Conservation (phyloP, 2,329 filamentous ascomycete genomes). For the Chrysosporium queenslandicum region DNA sequence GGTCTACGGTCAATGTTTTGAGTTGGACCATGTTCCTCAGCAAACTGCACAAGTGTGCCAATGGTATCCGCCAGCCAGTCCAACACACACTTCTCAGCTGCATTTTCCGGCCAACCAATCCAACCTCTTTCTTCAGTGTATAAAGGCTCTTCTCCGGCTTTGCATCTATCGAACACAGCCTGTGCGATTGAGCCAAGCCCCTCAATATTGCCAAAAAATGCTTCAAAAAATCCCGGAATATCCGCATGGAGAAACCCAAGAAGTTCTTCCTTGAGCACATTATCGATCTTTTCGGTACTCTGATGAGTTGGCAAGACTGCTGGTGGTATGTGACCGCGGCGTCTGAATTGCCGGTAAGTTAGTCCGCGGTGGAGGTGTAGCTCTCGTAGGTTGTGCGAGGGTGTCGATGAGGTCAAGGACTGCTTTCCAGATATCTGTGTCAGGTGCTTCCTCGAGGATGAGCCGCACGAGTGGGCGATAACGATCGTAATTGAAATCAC, state of each 20-base stretch:
- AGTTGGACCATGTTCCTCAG: background rate
- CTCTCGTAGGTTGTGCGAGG: background rate
- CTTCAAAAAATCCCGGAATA: slow-evolving; percentile 18
- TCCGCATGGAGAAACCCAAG: slow-evolving; percentile 20
- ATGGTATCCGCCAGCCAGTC: background rate
- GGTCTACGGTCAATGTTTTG: slow-evolving; percentile 2
- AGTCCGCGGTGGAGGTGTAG: slow-evolving; percentile 19
- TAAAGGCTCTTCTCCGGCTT: background rate
- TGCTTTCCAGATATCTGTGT: slow-evolving; percentile 17
- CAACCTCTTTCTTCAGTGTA: slow-evolving; percentile 5
- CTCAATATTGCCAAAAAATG: slow-evolving; percentile 19
- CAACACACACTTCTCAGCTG: background rate
- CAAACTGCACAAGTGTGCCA: background rate
- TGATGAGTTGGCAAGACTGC: slow-evolving; percentile 25
- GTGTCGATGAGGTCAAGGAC: slow-evolving; percentile 12
- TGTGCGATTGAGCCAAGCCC: slow-evolving; percentile 14
- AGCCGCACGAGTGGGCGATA: slow-evolving; percentile 14
- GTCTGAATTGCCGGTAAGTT: slow-evolving; percentile 24
- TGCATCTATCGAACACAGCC: background rate
- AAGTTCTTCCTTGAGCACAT: slow-evolving; percentile 23
- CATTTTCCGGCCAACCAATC: background rate
- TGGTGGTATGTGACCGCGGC: slow-evolving; percentile 22
- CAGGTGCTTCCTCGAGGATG: slow-evolving; percentile 13
- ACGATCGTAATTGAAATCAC: slow-evolving; percentile 10
- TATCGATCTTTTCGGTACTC: slow-evolving; percentile 24